A percentile compares a stretch with the other conserved stretches of the same genome.
These are phyloP conservation scores for Cyclospora cayetanensis DNA, from an alignment of 169 alveolate species.

Conservation along the genomic window DNA sequence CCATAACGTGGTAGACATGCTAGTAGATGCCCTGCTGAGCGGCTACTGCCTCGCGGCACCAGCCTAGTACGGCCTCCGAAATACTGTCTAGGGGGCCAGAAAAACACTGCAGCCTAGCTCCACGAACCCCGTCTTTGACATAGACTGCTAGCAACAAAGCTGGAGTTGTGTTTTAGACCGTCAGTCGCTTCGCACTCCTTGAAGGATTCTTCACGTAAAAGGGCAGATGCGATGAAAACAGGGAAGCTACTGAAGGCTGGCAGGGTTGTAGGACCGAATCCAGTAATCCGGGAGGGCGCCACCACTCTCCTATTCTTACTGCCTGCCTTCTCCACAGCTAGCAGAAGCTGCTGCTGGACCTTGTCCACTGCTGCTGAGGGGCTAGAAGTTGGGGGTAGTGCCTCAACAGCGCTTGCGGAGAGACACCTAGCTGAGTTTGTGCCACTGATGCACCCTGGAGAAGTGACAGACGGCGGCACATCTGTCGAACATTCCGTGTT, in stretches of 20 bases:
- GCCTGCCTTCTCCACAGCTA: background rate
- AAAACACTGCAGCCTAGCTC: background rate
- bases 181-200: background rate
- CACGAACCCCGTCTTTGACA: background rate
- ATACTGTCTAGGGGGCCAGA: background rate
- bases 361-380: background rate
- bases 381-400: background rate
- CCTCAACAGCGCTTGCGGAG: background rate
- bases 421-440: too few species aligned
- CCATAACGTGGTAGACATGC: too few species aligned
- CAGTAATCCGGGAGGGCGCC: background rate
- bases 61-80: background rate
- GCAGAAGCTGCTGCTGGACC: background rate
- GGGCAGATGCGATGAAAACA: background rate
- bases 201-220: background rate
- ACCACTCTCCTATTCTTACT: background rate
- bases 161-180: background rate
- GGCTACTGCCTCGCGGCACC: background rate
- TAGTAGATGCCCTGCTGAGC: too few species aligned
- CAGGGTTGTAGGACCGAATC: too few species aligned
- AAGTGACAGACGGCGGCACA: too few species aligned
- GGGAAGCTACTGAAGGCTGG: background rate
- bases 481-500: too few species aligned
- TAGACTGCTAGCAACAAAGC: background rate
- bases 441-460: too few species aligned